Percentiles rank a stretch among this genome's conserved stretches.
These are phyloP conservation scores for Colletotrichum gigasporum DNA, from an alignment of 2,329 filamentous ascomycete species.

Conservation along the genomic window DNA sequence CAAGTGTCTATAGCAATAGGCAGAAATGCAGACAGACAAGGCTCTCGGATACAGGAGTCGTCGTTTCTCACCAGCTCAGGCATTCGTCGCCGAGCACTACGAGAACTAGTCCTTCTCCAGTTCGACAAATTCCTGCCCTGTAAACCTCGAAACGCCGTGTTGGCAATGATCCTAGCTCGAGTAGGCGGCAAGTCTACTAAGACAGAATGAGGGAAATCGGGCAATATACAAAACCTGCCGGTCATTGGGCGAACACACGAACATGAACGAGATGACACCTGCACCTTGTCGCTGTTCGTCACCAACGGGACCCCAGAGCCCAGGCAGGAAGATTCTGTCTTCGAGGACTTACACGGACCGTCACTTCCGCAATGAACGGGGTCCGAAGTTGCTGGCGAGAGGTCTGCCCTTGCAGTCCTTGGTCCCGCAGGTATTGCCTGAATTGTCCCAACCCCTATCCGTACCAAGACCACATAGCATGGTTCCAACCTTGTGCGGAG, in stretches of 20 bases:
- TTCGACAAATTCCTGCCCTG: too few species aligned
- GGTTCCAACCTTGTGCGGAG: neutral
- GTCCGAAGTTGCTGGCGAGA: neutral
- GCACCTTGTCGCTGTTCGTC: constrained; percentile 23
- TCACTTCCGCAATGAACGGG: constrained; percentile 8
- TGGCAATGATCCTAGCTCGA: constrained; percentile 4
- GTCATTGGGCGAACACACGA: neutral
- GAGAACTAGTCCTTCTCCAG: too few species aligned
- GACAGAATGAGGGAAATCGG: neutral
- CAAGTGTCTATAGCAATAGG: neutral
- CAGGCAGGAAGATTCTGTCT: neutral
- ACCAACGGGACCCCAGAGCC: constrained; percentile 21
- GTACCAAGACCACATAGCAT: constrained; percentile 9
- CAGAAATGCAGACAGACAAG: neutral
- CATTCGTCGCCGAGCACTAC: too few species aligned
- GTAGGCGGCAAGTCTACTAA: neutral
- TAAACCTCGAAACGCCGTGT: neutral
- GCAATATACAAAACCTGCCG: neutral
- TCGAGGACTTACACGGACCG: constrained; percentile 23
- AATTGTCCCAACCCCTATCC: neutral
- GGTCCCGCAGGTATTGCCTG: constrained; percentile 8
- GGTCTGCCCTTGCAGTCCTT: neutral
- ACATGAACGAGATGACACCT: constrained; percentile 30
- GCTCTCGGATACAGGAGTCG: neutral
- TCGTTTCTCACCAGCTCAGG: neutral